Base-by-base conservation (phyloP, 306 rosid species). In the Citrullus colocynthis region DNA sequence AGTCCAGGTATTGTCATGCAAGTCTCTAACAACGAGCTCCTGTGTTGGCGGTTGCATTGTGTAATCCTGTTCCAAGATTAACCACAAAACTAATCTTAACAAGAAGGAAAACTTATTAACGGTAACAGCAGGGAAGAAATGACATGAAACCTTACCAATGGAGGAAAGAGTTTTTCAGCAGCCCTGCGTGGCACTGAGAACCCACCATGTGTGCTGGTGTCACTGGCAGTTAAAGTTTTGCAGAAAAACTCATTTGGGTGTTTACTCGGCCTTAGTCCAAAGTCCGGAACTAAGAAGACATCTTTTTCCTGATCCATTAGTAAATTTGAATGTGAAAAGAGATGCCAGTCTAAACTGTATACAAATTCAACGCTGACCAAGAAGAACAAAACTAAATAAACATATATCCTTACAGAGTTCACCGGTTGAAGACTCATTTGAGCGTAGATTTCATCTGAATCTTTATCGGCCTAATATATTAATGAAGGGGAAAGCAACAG, bases 341-440 rank as follows among this genome's bases (percentile, higher is more conserved):
- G 28, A 69, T 7, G 41, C 8, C 14, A 61, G 0, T 55, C 61
- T 24, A 37, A 9, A 64, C 37, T 9, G 66, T 34, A 6, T 10
- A 78, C 8, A 66, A 54, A 55, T n/a, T n/a, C 58, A 48, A 28
- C 18, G 30, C 18, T 62, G 80, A 45, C 41, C 7, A 24, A 74
- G 9, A 28, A 28, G 36, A 13, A 63, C 54, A 64, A n/a, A 16
- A 58, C 79, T 57, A 20, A 4, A 14, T 17, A 13, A 18, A 24
- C 30, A 57, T 58, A 4, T 76, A 65, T 24, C 63, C 98, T 92
- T 86, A 96, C 99, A 39, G 98, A 91, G 79, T 76, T 91, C 84
- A 96, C 83, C 37, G 99, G 98, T 83, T 91, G 97, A 52, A 96
- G 99, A 80, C 91, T 85, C 96, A 96, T 96, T 81, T 96, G 99